Evolutionary conservation across 805 yeast genomes (phyloP), one percentile per base, ranked within the genome.

Genomic region (Wickerhamomyces ciferrii): DNA sequence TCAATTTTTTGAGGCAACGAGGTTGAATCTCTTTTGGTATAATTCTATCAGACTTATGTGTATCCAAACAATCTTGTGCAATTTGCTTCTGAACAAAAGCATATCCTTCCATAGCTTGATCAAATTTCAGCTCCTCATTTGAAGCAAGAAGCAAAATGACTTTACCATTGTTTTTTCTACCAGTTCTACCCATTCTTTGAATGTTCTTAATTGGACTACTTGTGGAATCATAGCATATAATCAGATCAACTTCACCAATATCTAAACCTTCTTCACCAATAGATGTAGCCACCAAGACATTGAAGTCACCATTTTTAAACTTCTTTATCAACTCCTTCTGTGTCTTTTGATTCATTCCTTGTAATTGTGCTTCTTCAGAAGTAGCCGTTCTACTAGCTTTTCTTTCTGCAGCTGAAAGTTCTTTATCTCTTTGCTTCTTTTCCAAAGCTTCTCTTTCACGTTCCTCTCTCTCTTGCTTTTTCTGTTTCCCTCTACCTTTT

Each of bases 201-300:
- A 94, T 77, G 55, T 87, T 90, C 48, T 95, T 87, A 47, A 94
- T 92, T 0, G 98, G 97, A 40, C 96, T 88, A 25, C 90, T 75
- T 0, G 97, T 90, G 0, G 96, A 87, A 59, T 94, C 99, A 65
- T 81, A 94, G 60, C 97, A 91, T 8, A 94, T 75, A 54, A 94
- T 92, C 56, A 94, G 62, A 64, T 94, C 99, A 44, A 94, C 99
- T 62, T 95, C 97, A 29, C 99, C 99, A 53, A 94, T 95, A 70
- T 94, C 99, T 53, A 94, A 74, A 40, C 99, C 99, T 71, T 94
- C 99, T 63, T 94, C 99, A 41, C 98, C 99, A 60, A 94, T 92
- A 0, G 97, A 90, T 0, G 99, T 94, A 5, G 98, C 97, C 6
- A 94, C 96, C 19, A 94, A 68, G 9, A 88, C 81, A 59, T 94